Base-by-base conservation (phyloP, 2,329 filamentous ascomycete species). In the Penicillium capsulatum region DNA sequence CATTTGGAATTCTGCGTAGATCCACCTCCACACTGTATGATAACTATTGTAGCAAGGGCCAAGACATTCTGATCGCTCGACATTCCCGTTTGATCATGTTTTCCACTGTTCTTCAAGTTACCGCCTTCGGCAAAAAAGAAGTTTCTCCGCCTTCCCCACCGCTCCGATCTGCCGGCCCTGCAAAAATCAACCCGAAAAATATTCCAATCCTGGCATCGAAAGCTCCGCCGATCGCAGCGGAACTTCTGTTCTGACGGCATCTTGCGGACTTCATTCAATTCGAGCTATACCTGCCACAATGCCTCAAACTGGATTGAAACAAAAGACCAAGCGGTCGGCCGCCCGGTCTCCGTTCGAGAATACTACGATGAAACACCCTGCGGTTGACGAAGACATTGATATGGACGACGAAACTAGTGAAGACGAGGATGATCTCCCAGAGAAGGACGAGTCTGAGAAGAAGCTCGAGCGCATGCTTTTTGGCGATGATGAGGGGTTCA, bases 381-480 rank as follows among this genome's bases (percentile, higher is more conserved):
- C 51, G 5, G 42, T 46, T 17, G 51, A 55, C 38, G 47, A 53
- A 19, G 51, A 55, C 26, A 42, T 54, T 31, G 53, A 60, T 11
- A 52, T 60, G 48, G 51, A 53, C 13, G 54, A 53, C 17, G 54
- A 59, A 13, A 49, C 48, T 1, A 54, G 44, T 26, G 47, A 42
- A 3, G 51, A 53, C 13, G 55, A 57, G 14, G 49, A 60, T 1
- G 59, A 61, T 3, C 51, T 64, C 9, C 57, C 70, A 38, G 82
- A 85, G 35, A 92, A 91, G 61, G 88, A 94, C 60, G 81, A 80
- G 10, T 81, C 85, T 36, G 90, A 96, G 63, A 80, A 84, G 58
- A 87, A 91, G 61, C 79, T 96, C 19, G 91, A 96, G 69, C 80
- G 82, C 50, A 71, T 96, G 47, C 85, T 98, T 3, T 86, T 98